Percentiles rank a stretch among this genome's conserved stretches.
phyloP scores from a whole-genome alignment of 2,329 filamentous ascomycete genomes.

The Diaporthe citri region DNA sequence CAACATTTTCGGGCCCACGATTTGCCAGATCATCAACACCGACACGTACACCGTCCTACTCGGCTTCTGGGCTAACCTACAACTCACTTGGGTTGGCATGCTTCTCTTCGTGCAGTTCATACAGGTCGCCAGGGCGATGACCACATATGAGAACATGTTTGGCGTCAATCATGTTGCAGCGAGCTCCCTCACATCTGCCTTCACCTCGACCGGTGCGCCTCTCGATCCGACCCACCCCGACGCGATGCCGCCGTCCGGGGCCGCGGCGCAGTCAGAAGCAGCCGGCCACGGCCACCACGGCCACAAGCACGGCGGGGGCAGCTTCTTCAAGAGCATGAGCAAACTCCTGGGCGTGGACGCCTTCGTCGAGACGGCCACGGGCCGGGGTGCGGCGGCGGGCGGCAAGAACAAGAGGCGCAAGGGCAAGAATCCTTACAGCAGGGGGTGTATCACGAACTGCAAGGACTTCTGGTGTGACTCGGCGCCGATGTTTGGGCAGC shows the following conservation, averaged over 20 bases:
- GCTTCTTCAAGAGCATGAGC: slow-evolving; percentile 83
- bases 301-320: slow-evolving; percentile 61
- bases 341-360: slow-evolving; percentile 91
- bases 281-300: slow-evolving; percentile 54
- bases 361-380: slow-evolving; percentile 92
- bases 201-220: slow-evolving; percentile 82
- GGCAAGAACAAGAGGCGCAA: slow-evolving; percentile 64
- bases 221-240: slow-evolving; percentile 76
- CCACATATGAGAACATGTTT: slow-evolving; percentile 97
- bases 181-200: slow-evolving; percentile 73
- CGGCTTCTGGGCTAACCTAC: slow-evolving; percentile 82
- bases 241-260: slow-evolving; percentile 60
- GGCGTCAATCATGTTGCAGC: slow-evolving; percentile 75
- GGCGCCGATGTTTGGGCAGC: slow-evolving; percentile 81
- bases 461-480: slow-evolving; percentile 97
- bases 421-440: slow-evolving; percentile 85
- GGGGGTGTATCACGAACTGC: slow-evolving; percentile 89
- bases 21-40: slow-evolving; percentile 83
- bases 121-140: slow-evolving; percentile 92
- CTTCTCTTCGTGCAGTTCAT: slow-evolving; percentile 93
- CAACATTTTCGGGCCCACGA: slow-evolving; percentile 77
- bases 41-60: slow-evolving; percentile 89
- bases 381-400: slow-evolving; percentile 76
- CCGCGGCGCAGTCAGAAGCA: slow-evolving; percentile 61
- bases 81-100: slow-evolving; percentile 98